Conservation (phyloP, 371 early-diverging fungal genomes). For the Nematocida minor region DNA sequence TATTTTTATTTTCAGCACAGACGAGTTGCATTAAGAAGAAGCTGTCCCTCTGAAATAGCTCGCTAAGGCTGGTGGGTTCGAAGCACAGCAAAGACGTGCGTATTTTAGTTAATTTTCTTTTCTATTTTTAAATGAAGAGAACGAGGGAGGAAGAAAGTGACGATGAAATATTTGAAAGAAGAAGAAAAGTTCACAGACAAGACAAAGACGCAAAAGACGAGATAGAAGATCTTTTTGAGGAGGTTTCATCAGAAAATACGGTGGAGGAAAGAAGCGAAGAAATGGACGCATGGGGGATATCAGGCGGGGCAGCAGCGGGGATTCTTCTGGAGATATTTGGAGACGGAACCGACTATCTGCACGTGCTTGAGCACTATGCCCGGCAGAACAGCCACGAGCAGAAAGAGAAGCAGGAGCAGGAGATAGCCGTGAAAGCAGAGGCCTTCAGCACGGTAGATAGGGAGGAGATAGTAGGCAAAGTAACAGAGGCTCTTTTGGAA, state of each 20-base stretch:
- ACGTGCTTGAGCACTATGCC: not conserved
- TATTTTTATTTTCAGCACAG: too few species aligned
- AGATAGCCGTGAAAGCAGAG: not conserved
- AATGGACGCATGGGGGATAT: constrained; percentile 4
- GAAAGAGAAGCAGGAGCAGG: not conserved
- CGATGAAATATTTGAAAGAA: constrained; percentile 47
- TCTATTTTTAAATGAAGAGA: constrained; percentile 46
- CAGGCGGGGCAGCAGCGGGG: constrained; percentile 22
- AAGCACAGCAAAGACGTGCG: too few species aligned
- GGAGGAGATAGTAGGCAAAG: not conserved
- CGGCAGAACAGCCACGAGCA: not conserved
- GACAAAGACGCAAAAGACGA: constrained; percentile 38
- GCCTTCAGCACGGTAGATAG: not conserved
- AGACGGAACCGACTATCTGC: constrained; percentile 43
- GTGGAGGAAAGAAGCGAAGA: constrained; percentile 13
- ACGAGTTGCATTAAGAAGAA: too few species aligned
- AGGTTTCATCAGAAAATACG: constrained; percentile 4
- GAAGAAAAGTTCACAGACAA: constrained; percentile 47
- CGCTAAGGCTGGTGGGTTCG: too few species aligned
- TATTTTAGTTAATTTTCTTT: constrained; percentile 26
- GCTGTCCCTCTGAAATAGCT: too few species aligned
- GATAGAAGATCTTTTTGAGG: constrained; percentile 48
- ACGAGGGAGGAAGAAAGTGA: constrained; percentile 45
- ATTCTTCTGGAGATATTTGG: constrained; percentile 40
- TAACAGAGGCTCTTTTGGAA: not conserved